Conservation (phyloP, 1,284 basidiomycete species). For the Leucoagaricus sp. region DNA sequence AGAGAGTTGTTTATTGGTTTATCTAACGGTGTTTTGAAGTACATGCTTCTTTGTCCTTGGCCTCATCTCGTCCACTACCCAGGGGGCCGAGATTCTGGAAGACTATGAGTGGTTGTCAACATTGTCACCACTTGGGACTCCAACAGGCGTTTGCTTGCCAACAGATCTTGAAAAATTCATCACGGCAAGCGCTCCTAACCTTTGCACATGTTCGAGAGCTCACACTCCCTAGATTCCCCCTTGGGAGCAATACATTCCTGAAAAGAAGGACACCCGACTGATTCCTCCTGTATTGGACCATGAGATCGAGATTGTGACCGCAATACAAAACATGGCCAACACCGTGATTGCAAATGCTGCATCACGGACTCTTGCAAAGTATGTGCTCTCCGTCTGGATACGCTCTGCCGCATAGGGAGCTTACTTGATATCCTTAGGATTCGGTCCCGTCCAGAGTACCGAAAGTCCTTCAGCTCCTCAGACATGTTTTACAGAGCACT, state of each 20-base stretch:
- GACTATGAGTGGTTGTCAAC: constrained; percentile 94
- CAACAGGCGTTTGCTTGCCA: constrained; percentile 91
- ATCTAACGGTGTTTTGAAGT: constrained; percentile 40
- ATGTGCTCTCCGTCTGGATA: constrained; percentile 26
- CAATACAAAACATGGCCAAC: constrained; percentile 94
- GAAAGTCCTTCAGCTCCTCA: constrained; percentile 76
- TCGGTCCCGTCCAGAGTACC: constrained; percentile 78
- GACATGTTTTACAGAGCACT: constrained; percentile 83
- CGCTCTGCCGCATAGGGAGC: background rate
- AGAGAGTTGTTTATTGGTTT: background rate
- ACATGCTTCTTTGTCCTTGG: constrained; percentile 97
- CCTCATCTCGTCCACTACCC: constrained; percentile 63
- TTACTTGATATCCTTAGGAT: constrained; percentile 49
- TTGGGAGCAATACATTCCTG: constrained; percentile 61
- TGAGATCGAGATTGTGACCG: constrained; percentile 86
- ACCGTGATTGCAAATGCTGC: constrained; percentile 94
- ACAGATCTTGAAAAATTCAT: constrained; percentile 81
- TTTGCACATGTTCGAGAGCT: too few relatives aligned
- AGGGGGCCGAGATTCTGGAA: constrained; percentile 65
- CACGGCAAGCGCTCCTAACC: constrained; percentile 52
- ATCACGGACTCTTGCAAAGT: constrained; percentile 85
- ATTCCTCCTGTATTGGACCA: constrained; percentile 68
- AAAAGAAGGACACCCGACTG: constrained; percentile 51
- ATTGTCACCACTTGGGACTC: constrained; percentile 82
- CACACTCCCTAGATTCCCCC: constrained; percentile 71